Conservation (phyloP, 345 rosid genomes). For the Heritiera littoralis region DNA sequence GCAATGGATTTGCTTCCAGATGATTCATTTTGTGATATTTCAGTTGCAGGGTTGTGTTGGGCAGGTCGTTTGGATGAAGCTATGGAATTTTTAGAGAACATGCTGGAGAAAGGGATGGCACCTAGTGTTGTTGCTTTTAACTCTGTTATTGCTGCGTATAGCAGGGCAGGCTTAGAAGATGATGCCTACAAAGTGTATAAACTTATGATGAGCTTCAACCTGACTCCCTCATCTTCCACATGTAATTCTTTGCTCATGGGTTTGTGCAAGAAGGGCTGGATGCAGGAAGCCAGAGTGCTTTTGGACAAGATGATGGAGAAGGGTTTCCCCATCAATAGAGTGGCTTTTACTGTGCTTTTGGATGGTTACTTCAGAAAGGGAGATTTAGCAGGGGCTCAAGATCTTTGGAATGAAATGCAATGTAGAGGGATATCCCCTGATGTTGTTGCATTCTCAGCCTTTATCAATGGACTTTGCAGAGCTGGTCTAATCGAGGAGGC, state of each 20-base stretch:
- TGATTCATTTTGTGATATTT: slow-evolving; percentile 47
- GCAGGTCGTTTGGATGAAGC: slow-evolving; percentile 61
- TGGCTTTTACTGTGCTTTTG: slow-evolving; percentile 62
- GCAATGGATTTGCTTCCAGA: slow-evolving; percentile 34
- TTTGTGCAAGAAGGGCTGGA: slow-evolving; percentile 51
- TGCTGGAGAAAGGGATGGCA: slow-evolving; percentile 60
- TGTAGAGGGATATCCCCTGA: slow-evolving; percentile 54
- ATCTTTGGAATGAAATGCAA: slow-evolving; percentile 66
- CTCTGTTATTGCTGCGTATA: slow-evolving; percentile 64
- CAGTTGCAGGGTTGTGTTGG: slow-evolving; percentile 69
- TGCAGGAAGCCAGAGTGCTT: slow-evolving; percentile 55
- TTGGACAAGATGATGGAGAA: slow-evolving; percentile 50
- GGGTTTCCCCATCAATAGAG: slow-evolving; percentile 50
- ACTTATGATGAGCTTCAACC: slow-evolving; percentile 49
- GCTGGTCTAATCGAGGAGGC: slow-evolving; percentile 67
- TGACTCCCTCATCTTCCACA: slow-evolving; percentile 63
- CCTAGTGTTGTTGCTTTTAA: slow-evolving; percentile 61
- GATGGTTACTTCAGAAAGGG: slow-evolving; percentile 62
- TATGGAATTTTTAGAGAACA: slow-evolving; percentile 40
- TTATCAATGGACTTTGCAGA: slow-evolving; percentile 63
- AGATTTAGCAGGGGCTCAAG: slow-evolving; percentile 51
- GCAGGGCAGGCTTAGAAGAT: slow-evolving; percentile 19
- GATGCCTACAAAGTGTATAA: slow-evolving; percentile 25
- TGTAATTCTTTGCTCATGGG: slow-evolving; percentile 65
- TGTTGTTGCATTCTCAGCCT: slow-evolving; percentile 64